Evolutionary conservation across 257 asterid species (phyloP).

Genomic region (Salvia splendens): DNA sequence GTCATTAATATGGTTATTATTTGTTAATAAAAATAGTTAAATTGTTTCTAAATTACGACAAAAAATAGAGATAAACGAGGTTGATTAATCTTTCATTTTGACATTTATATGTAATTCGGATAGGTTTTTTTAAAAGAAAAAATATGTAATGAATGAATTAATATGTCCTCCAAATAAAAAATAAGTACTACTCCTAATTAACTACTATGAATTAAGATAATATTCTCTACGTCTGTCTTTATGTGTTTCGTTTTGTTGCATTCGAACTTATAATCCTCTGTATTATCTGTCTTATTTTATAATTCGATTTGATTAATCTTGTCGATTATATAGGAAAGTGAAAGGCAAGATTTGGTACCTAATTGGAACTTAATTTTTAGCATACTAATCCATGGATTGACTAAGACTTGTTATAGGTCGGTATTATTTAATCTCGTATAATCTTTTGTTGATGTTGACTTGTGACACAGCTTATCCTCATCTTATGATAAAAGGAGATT

Average conservation of each 20-base stretch:
- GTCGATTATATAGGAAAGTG: slow-evolving; percentile 36
- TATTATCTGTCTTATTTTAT: too few species aligned
- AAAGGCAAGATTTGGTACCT: slow-evolving; percentile 37
- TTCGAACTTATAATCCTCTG: too few species aligned
- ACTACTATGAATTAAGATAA: too few species aligned
- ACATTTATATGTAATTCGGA: neutral
- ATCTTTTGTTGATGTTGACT: slow-evolving; percentile 6
- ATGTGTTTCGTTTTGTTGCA: too few species aligned
- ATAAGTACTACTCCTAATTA: too few species aligned
- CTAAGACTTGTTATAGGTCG: slow-evolving; percentile 40
- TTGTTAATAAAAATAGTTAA: neutral
- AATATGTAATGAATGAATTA: neutral
- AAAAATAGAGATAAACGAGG: neutral
- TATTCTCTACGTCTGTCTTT: too few species aligned
- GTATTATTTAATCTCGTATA: slow-evolving; percentile 28
- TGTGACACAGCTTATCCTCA: neutral
- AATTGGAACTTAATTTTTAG: slow-evolving; percentile 26
- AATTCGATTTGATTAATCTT: slow-evolving; percentile 35
- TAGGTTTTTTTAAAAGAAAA: neutral
- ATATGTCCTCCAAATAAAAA: neutral
- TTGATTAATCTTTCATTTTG: neutral
- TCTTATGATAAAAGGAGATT: neutral
- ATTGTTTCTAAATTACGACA: neutral
- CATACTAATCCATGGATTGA: slow-evolving; percentile 33
- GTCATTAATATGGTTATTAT: neutral